Evolutionary conservation across 106 monocot species (phyloP).

Genomic region (Alisma plantagoaquatica): DNA sequence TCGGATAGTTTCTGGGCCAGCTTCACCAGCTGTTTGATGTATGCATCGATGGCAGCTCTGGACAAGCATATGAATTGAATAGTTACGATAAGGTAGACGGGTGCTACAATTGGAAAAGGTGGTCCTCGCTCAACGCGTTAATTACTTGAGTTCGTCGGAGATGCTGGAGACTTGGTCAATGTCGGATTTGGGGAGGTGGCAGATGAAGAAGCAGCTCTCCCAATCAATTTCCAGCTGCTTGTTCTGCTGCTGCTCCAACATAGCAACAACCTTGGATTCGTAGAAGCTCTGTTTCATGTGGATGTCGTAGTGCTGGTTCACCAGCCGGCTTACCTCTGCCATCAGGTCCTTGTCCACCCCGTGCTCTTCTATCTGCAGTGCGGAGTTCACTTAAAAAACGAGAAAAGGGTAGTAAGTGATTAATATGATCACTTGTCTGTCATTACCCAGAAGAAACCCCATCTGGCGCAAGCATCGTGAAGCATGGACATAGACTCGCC

Average conservation of each 20-base stretch:
- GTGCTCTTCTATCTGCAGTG: constrained; percentile 42
- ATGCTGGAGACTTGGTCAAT: constrained; percentile 18
- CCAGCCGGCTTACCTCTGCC: constrained; percentile 24
- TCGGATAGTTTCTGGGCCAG: constrained; percentile 45
- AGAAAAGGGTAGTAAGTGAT: background rate
- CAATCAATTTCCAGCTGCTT: constrained; percentile 24
- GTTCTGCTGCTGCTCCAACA: constrained; percentile 3
- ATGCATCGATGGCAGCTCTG: constrained; percentile 36
- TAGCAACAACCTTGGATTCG: constrained; percentile 21
- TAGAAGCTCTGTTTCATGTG: constrained; percentile 41
- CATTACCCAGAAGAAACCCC: constrained; percentile 52
- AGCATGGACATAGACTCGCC: constrained; percentile 24
- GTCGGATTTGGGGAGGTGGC: constrained; percentile 30
- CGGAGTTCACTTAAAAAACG: background rate
- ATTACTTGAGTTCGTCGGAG: constrained; percentile 25
- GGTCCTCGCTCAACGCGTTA: background rate
- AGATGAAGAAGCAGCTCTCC: constrained; percentile 45
- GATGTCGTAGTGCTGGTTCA: constrained; percentile 39
- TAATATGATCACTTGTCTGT: background rate
- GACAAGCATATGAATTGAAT: no score
- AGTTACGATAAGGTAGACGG: no score
- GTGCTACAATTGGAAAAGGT: no score
- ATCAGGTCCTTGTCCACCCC: constrained; percentile 30
- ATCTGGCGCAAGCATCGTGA: constrained; percentile 26
- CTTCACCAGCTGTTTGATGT: constrained; percentile 24